Evolutionary conservation across 768 basidiomycete species (phyloP).

Genomic region (Suillus bovinus): DNA sequence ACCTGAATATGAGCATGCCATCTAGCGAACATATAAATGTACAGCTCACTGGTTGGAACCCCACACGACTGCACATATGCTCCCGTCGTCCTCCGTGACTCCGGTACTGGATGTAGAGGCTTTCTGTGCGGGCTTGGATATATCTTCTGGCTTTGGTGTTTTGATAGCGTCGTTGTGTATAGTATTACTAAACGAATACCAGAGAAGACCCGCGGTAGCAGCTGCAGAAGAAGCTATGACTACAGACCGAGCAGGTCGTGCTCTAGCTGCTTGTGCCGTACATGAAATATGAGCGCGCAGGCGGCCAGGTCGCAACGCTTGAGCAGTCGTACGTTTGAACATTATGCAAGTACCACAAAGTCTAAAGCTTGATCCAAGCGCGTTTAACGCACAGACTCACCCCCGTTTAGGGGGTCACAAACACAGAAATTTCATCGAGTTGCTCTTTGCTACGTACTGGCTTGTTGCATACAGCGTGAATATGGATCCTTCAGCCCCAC

Average conservation of each 20-base stretch:
- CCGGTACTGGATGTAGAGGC: slow-evolving; percentile 22
- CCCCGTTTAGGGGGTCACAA: slow-evolving; percentile 9
- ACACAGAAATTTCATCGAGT: neutral
- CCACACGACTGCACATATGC: slow-evolving; percentile 62
- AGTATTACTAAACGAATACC: slow-evolving; percentile 36
- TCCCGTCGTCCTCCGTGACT: slow-evolving; percentile 22
- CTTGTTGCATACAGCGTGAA: neutral
- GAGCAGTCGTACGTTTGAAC: slow-evolving; percentile 14
- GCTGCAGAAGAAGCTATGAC: slow-evolving; percentile 32
- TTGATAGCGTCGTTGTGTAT: slow-evolving; percentile 38
- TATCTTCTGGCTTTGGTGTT: slow-evolving; percentile 9
- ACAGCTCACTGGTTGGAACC: slow-evolving; percentile 67
- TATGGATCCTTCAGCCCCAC: slow-evolving; percentile 35
- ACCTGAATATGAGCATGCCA: slow-evolving; percentile 36
- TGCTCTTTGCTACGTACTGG: neutral
- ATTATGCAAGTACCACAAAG: slow-evolving; percentile 11
- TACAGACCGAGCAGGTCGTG: slow-evolving; percentile 18
- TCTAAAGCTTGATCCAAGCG: neutral
- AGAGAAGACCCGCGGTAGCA: slow-evolving; percentile 38
- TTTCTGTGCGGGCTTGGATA: slow-evolving; percentile 4
- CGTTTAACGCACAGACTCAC: neutral
- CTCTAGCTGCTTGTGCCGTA: slow-evolving; percentile 23
- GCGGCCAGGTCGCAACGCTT: slow-evolving; percentile 4
- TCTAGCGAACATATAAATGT: neutral
- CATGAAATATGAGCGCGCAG: slow-evolving; percentile 26